phyloP scores from a whole-genome alignment of 2,329 filamentous ascomycete genomes.

The Aspergillus sp. region DNA sequence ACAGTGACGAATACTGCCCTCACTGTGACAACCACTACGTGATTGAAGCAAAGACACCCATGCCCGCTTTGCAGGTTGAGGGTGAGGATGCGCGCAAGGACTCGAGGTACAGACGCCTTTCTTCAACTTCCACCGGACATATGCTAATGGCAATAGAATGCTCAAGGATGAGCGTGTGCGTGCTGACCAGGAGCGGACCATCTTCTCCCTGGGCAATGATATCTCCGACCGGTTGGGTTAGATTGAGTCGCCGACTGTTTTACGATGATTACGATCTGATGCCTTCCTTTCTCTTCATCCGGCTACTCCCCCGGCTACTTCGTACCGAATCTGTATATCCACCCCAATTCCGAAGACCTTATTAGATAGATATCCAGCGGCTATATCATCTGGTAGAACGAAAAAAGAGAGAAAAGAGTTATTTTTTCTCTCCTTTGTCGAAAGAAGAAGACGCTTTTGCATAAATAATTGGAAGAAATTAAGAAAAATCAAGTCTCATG shows the following conservation, averaged over 20 bases:
- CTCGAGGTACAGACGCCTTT: constrained; percentile 46
- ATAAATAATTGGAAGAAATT: not conserved
- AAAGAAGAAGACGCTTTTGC: no score
- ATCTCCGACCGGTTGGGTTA: constrained; percentile 65
- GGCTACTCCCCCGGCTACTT: no score
- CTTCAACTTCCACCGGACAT: not conserved
- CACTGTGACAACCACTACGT: constrained; percentile 99
- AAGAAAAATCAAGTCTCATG: constrained; percentile 3
- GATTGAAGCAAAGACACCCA: constrained; percentile 78
- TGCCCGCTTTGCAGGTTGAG: constrained; percentile 79
- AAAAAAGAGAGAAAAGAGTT: no score
- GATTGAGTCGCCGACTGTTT: constrained; percentile 6
- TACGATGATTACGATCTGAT: constrained; percentile 27
- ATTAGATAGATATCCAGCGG: no score
- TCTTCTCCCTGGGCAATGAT: constrained; percentile 72
- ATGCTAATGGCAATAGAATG: constrained; percentile 54
- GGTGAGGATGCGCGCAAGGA: constrained; percentile 86
- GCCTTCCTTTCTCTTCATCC: constrained; percentile 1
- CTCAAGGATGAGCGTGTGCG: constrained; percentile 81
- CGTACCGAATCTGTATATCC: no score
- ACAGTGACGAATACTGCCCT: constrained; percentile 92
- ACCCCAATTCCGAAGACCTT: no score
- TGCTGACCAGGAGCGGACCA: constrained; percentile 55
- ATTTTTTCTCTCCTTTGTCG: no score
- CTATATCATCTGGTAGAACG: no score